Percentiles rank a stretch among this genome's conserved stretches.
Evolutionary conservation across 2,329 filamentous ascomycete genomes (phyloP).

Genomic region (Fusarium azukiicola): DNA sequence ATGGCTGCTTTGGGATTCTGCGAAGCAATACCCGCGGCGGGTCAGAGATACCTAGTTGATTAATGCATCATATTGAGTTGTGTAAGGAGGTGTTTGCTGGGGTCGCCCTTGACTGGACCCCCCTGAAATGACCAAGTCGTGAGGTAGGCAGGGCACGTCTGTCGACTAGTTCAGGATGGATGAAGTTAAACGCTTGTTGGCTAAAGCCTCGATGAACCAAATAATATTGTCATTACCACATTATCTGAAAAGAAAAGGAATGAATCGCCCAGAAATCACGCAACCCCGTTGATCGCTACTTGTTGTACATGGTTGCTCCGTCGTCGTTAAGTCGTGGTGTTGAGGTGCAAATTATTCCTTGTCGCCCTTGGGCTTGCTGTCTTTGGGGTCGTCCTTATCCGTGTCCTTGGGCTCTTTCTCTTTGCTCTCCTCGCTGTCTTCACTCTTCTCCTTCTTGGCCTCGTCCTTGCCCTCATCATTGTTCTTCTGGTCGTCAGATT

Average conservation of each 20-base stretch:
- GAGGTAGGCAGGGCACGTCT: too few species aligned
- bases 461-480: constrained; percentile 44
- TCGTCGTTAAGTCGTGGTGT: constrained; percentile 4
- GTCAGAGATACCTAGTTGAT: constrained; percentile 54
- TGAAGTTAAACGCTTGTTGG: too few species aligned
- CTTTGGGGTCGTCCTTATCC: constrained; percentile 34
- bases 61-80: constrained; percentile 53
- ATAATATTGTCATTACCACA: constrained; percentile 27
- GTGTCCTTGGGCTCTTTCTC: constrained; percentile 50
- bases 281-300: constrained; percentile 41
- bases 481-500: constrained; percentile 45
- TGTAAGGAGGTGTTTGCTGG: background rate
- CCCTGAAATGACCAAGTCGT: too few species aligned
- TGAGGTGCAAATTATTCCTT: constrained; percentile 27
- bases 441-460: constrained; percentile 19
- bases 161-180: too few species aligned
- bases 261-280: constrained; percentile 13
- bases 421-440: constrained; percentile 49
- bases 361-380: constrained; percentile 8
- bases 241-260: constrained; percentile 18
- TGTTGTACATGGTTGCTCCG: constrained; percentile 13
- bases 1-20: constrained; percentile 49
- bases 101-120: background rate
- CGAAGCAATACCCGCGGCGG: constrained; percentile 49
- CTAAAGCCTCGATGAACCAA: constrained; percentile 32